Base-by-base conservation (phyloP, 2,329 filamentous ascomycete genomes). In the Ascomycota sp. region DNA sequence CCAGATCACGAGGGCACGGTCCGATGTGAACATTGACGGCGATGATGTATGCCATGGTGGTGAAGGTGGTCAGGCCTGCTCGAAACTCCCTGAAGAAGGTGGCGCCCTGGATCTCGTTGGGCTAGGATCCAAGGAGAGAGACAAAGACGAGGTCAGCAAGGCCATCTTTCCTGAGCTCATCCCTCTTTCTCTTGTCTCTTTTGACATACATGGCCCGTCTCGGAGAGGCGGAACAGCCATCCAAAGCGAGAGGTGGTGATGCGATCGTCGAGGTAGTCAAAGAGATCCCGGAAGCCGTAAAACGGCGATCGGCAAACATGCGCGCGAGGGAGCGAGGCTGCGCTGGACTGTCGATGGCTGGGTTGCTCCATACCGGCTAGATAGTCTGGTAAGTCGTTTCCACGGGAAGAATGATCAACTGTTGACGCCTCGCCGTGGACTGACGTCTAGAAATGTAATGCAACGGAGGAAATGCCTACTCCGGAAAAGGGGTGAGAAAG, bases 41-140 rank as follows among this genome's bases (percentile, higher is more conserved):
- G 44, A 89, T 83, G 41, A 89, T 86, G 51, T 85, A 86, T 10
- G 78, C 75, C 79, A 83, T 82, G 3, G 75, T 77, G 32, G 75
- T 73, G 45, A 79, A 79, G 3, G 80, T 89, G 2, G 81, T 82
- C 31, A 86, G 48, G 2, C 80, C 81, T 20, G 80, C 81, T 20
- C 80, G 72, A 33, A 89, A 55, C 50, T 89, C 81, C 15, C 70
- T 76, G 37, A 80, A 71, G 49, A 86, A 83, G 35, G 64, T 72
- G 23, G 76, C 65, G 23, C 69, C 69, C 34, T 65, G 63, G 29
- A 81, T 69, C 43, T 77, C 71, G 29, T 71, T 62, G 21, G 67
- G 66, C 75, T 82, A 33, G 36, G 23, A 20, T 9, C 9, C 6
- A 20, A 7, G 20, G 27, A 19, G 5, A 10, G 15, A 28, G 3